Evolutionary conservation across 2,329 filamentous ascomycete genomes (phyloP).

Genomic region (Mycosphaerella arachidis): DNA sequence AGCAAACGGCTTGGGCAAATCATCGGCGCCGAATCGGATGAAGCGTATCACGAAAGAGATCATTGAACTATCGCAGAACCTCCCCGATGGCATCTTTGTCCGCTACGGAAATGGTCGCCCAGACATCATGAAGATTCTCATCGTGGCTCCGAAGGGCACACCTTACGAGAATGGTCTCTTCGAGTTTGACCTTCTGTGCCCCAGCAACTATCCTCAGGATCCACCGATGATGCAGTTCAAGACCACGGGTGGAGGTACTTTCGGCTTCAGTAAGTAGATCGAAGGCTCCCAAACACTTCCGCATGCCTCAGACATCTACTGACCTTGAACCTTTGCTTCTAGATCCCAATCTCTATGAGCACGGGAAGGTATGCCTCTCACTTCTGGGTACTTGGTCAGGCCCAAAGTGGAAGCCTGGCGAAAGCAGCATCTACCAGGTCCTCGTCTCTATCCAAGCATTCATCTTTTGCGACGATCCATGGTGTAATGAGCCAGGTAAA

Average conservation of each 20-base stretch:
- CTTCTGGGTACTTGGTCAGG: constrained; percentile 56
- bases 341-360: constrained; percentile 56
- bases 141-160: constrained; percentile 54
- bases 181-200: constrained; percentile 53
- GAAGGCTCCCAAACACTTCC: no score
- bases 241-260: constrained; percentile 46
- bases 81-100: constrained; percentile 54
- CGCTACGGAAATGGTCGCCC: constrained; percentile 54
- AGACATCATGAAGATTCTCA: constrained; percentile 54
- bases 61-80: constrained; percentile 44
- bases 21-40: constrained; percentile 40
- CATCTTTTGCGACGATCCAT: constrained; percentile 53
- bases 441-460: constrained; percentile 54
- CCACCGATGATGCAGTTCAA: constrained; percentile 53
- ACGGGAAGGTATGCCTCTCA: constrained; percentile 56
- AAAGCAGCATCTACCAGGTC: constrained; percentile 51
- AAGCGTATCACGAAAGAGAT: constrained; percentile 52
- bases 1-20: constrained; percentile 11
- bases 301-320: no score
- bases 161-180: constrained; percentile 59
- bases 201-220: constrained; percentile 42
- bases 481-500: constrained; percentile 50
- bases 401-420: constrained; percentile 43
- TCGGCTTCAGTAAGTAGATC: constrained; percentile 40
- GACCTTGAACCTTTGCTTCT: no score